Evolutionary conservation across 78 protist species (phyloP).

Genomic region (Protostelium mycophagum): DNA sequence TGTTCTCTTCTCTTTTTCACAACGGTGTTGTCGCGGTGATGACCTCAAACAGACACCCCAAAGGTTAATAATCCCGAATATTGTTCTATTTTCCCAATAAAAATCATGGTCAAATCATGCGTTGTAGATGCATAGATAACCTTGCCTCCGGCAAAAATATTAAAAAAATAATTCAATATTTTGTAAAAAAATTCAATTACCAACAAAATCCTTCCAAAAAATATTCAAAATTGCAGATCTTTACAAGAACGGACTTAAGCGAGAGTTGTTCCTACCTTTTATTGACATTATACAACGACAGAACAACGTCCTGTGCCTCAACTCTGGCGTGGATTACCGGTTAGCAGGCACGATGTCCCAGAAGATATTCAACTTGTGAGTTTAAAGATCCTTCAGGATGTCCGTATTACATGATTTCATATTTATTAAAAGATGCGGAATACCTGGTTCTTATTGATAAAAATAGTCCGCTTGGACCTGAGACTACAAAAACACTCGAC

Average conservation of each 20-base stretch:
- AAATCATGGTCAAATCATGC: too few relatives aligned
- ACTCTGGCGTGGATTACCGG: constrained; percentile 75
- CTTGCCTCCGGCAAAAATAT: too few relatives aligned
- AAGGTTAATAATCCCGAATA: background rate
- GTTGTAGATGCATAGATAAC: too few relatives aligned
- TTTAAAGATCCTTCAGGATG: too few relatives aligned
- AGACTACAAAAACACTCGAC: background rate
- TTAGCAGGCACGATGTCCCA: constrained; percentile 33
- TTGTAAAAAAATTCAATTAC: too few relatives aligned
- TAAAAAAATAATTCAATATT: too few relatives aligned
- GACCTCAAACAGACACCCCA: constrained; percentile 87
- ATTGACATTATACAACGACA: constrained; percentile 47
- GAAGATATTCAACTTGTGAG: constrained; percentile 14
- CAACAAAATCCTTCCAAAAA: too few relatives aligned
- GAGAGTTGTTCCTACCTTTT: constrained; percentile 81
- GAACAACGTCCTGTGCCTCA: constrained; percentile 53
- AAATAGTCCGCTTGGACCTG: constrained; percentile 2
- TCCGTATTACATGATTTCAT: background rate
- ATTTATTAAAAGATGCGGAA: background rate
- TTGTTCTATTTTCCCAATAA: background rate
- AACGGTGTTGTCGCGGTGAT: constrained; percentile 81
- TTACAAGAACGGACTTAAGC: constrained; percentile 81
- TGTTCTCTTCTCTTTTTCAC: constrained; percentile 68
- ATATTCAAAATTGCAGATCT: constrained; percentile 37
- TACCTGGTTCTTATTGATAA: background rate